Percentiles rank a stretch among this genome's conserved stretches.
These are phyloP conservation scores for Fraxinus floribunda DNA, from an alignment of 305 asterid species.

Conservation along the genomic window DNA sequence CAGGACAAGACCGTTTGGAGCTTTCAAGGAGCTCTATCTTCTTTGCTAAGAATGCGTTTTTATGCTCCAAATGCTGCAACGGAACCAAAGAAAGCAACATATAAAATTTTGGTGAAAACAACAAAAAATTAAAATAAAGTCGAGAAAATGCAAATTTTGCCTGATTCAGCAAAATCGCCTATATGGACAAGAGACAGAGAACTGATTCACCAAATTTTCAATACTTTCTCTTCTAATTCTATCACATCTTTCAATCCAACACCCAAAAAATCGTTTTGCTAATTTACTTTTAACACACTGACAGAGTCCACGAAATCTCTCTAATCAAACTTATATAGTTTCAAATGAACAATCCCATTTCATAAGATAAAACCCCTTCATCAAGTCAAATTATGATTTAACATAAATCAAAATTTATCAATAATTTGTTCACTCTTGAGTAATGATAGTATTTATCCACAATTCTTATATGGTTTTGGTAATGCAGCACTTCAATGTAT, in stretches of 20 bases:
- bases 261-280: background rate
- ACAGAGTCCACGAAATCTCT: background rate
- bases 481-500: background rate
- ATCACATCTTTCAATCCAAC: background rate
- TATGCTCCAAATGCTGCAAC: slow-evolving; percentile 23
- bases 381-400: background rate
- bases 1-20: slow-evolving; percentile 17
- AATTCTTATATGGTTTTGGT: background rate
- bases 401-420: background rate
- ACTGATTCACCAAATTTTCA: background rate
- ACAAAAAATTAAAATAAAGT: background rate
- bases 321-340: background rate
- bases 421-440: background rate
- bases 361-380: background rate
- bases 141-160: background rate
- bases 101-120: background rate
- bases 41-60: slow-evolving; percentile 23
- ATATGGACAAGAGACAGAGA: background rate
- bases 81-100: background rate
- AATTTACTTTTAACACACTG: background rate
- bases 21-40: slow-evolving; percentile 27
- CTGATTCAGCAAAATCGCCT: background rate
- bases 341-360: background rate
- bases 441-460: background rate
- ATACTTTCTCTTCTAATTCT: background rate